Conservation (phyloP, 495 filamentous ascomycete genomes). For the Hypomontagnella submonticulosa region DNA sequence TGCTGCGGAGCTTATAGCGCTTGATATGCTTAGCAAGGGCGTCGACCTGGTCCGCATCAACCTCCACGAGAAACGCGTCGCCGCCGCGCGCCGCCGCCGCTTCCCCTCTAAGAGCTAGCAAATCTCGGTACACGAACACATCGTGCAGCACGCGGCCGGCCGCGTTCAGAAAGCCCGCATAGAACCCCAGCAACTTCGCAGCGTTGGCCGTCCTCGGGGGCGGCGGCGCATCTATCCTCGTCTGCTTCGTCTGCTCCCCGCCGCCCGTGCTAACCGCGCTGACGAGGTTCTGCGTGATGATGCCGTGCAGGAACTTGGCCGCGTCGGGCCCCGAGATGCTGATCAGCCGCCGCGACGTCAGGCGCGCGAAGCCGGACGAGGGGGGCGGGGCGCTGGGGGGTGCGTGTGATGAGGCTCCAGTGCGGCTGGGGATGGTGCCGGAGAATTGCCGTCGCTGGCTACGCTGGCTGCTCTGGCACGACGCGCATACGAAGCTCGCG, state of each 20-base stretch:
- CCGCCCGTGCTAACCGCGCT: slow-evolving; percentile 35
- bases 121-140: slow-evolving; percentile 83
- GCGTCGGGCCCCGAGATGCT: slow-evolving; percentile 81
- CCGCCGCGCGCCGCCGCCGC: slow-evolving; percentile 50
- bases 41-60: slow-evolving; percentile 72
- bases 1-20: slow-evolving; percentile 84
- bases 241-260: neutral
- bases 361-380: slow-evolving; percentile 58
- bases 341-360: slow-evolving; percentile 80
- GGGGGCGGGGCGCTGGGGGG: slow-evolving; percentile 52
- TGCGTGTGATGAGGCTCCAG: slow-evolving; percentile 4
- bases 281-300: slow-evolving; percentile 79
- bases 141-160: slow-evolving; percentile 86
- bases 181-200: slow-evolving; percentile 62
- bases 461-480: slow-evolving; percentile 28
- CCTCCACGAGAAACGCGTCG: slow-evolving; percentile 78
- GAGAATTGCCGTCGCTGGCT: slow-evolving; percentile 15
- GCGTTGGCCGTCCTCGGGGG: neutral
- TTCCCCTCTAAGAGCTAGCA: slow-evolving; percentile 42
- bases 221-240: slow-evolving; percentile 34
- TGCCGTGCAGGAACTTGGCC: slow-evolving; percentile 85
- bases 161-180: slow-evolving; percentile 86
- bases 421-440: slow-evolving; percentile 22
- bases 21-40: slow-evolving; percentile 75
- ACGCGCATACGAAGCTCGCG: slow-evolving; percentile 40